Evolutionary conservation across 106 monocot species (phyloP).

Genomic region (Phalaenopsis aphrodite): DNA sequence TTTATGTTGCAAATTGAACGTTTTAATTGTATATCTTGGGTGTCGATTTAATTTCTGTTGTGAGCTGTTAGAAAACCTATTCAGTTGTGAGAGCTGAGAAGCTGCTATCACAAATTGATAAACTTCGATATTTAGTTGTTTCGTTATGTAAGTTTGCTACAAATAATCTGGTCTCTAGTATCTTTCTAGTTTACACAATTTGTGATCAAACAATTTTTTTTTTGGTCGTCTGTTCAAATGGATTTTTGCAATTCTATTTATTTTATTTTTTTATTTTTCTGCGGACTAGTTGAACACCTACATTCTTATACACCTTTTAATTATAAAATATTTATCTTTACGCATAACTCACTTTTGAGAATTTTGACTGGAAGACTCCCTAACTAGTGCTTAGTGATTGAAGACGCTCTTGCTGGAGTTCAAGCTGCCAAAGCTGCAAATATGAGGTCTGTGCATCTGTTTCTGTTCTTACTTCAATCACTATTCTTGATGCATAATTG

Average conservation of each 20-base stretch:
- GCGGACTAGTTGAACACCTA: too few relatives aligned
- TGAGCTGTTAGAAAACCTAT: background rate
- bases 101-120: background rate
- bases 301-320: too few relatives aligned
- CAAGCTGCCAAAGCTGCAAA: constrained; percentile 93
- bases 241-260: too few relatives aligned
- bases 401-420: constrained; percentile 99
- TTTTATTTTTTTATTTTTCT: too few relatives aligned
- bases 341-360: background rate
- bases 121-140: background rate
- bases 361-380: background rate
- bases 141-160: background rate
- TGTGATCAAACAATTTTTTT: too few relatives aligned
- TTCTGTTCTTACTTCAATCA: background rate
- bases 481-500: background rate
- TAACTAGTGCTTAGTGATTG: constrained; percentile 85
- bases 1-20: background rate
- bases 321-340: background rate
- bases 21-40: too few relatives aligned
- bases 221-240: too few relatives aligned
- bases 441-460: constrained; percentile 59
- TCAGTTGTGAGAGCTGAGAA: too few relatives aligned
- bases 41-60: background rate
- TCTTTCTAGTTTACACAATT: background rate
- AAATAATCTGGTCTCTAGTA: background rate